Conservation (phyloP, 192 early-diverging fungal species). For the Geosiphon pyriformis region DNA sequence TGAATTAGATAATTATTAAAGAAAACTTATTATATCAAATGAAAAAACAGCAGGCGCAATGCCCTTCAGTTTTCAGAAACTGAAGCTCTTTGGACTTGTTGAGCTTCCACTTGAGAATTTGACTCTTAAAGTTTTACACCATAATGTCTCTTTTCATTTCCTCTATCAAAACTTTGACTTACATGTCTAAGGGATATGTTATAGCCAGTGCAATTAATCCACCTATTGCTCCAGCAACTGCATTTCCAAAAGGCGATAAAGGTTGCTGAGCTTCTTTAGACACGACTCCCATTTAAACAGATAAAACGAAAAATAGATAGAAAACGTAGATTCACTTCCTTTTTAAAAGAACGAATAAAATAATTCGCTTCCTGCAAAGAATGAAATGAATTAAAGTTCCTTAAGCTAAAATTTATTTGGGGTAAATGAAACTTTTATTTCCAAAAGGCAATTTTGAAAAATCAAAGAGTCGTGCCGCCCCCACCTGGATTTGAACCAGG, state of each 20-base stretch:
- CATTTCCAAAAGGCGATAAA: slow-evolving; percentile 85
- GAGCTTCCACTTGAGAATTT: background rate
- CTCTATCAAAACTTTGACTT: slow-evolving; percentile 37
- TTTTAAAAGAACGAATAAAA: too few relatives aligned
- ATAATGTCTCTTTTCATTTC: background rate
- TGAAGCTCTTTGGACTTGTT: background rate
- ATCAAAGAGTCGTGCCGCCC: too few relatives aligned
- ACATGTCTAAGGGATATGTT: slow-evolving; percentile 97
- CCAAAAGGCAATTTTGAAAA: too few relatives aligned
- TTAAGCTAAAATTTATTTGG: too few relatives aligned
- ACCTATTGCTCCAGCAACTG: slow-evolving; percentile 84
- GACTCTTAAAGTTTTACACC: slow-evolving; percentile 13
- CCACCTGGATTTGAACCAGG: too few relatives aligned
- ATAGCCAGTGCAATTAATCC: slow-evolving; percentile 86
- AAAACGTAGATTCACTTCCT: too few relatives aligned
- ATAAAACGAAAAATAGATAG: too few relatives aligned
- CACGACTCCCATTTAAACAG: background rate
- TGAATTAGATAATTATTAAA: slow-evolving; percentile 1
- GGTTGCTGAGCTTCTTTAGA: slow-evolving; percentile 10
- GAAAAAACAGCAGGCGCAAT: background rate
- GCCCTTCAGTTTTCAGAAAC: too few relatives aligned
- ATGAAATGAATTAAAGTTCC: too few relatives aligned
- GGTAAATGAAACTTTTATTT: too few relatives aligned
- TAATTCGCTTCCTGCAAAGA: too few relatives aligned
- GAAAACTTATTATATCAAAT: background rate